A percentile compares a stretch with the other conserved stretches of the same genome.
Evolutionary conservation across 208 protist genomes (phyloP).

Genomic region (Leishmania aethiopica): DNA sequence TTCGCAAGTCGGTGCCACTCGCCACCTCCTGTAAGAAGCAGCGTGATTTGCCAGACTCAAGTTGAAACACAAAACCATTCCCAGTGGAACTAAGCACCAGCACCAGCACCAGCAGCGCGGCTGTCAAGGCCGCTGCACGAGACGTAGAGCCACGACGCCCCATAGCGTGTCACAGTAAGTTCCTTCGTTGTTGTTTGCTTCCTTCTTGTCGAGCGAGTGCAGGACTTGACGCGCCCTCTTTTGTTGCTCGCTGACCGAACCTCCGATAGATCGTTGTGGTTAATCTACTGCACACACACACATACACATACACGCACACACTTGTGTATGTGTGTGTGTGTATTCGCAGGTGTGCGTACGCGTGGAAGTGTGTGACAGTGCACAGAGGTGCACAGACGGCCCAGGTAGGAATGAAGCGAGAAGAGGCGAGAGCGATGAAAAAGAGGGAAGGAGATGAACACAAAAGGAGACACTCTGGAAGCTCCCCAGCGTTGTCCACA

Average conservation of each 20-base stretch:
- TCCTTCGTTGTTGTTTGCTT: background rate
- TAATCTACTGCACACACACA: background rate
- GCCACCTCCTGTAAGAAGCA: conserved; percentile 89
- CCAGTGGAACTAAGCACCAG: conserved; percentile 2
- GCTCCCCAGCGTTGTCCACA: background rate
- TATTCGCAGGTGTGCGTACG: background rate
- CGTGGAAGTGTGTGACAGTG: background rate
- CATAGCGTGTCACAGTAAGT: background rate
- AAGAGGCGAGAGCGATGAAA: background rate
- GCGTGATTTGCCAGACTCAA: conserved; percentile 50
- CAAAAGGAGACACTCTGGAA: conserved; percentile 1
- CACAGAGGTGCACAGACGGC: background rate
- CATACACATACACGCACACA: background rate
- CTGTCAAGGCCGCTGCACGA: background rate
- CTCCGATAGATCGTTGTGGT: background rate
- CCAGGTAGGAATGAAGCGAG: background rate
- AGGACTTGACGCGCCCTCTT: background rate
- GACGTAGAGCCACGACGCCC: background rate
- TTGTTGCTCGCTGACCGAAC: background rate
- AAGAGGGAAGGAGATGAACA: background rate
- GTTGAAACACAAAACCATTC: conserved; percentile 54
- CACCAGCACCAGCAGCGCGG: conserved; percentile 17
- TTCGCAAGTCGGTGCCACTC: conserved; percentile 51
- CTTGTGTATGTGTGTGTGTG: background rate
- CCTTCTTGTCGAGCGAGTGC: background rate